These are phyloP conservation scores for Leccinum arenicola DNA, from an alignment of 768 basidiomycete species.

Conservation along the genomic window DNA sequence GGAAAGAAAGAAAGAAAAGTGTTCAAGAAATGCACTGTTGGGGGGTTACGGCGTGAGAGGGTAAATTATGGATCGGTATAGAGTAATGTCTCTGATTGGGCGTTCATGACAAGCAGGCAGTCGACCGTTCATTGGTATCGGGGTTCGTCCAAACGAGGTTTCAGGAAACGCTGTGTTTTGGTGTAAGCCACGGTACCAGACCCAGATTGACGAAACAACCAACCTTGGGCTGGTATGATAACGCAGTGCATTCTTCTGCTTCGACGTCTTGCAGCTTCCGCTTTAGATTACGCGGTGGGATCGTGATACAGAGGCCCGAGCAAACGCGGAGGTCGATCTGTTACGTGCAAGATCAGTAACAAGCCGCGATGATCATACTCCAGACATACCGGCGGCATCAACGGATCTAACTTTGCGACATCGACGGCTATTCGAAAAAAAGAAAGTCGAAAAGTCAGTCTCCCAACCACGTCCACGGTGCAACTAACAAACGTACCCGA, in stretches of 20 bases:
- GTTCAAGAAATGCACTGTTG: neutral
- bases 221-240: constrained; percentile 21
- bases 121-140: constrained; percentile 2
- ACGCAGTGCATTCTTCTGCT: neutral
- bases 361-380: neutral
- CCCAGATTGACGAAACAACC: neutral
- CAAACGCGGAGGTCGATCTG: constrained; percentile 6
- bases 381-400: constrained; percentile 20
- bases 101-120: neutral
- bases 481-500: constrained; percentile 13
- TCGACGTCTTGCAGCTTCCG: constrained; percentile 25
- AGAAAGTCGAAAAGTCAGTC: neutral
- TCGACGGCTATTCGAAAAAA: constrained; percentile 9
- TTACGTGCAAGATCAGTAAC: neutral
- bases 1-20: neutral
- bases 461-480: neutral
- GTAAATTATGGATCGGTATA: constrained; percentile 9
- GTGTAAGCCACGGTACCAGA: neutral
- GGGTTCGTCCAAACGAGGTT: constrained; percentile 14
- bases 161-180: constrained; percentile 17
- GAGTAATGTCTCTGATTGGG: neutral
- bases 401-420: neutral
- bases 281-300: constrained; percentile 21
- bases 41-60: no score
- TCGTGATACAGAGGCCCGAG: constrained; percentile 26